phyloP scores from a whole-genome alignment of 2,329 filamentous ascomycete species.

The Venturia effusa region DNA sequence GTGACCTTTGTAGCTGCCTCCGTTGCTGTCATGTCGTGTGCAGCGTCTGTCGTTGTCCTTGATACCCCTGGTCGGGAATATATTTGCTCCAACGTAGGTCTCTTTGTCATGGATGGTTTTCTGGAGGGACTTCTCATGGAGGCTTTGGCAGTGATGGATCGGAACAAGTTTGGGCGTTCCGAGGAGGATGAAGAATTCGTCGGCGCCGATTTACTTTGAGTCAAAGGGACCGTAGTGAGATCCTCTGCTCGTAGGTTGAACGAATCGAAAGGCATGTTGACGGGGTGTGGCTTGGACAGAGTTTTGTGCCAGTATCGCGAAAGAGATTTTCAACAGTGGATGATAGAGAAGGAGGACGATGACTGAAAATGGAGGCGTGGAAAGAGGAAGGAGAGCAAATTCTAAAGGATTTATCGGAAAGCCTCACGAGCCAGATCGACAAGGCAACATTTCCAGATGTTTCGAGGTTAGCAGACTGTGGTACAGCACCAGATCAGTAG shows the following conservation, averaged over 20 bases:
- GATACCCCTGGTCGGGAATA: neutral
- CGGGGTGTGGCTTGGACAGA: neutral
- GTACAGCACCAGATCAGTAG: neutral
- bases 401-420: neutral
- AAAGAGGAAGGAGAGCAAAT: neutral
- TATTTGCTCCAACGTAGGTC: neutral
- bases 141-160: neutral
- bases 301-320: neutral
- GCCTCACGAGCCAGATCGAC: neutral
- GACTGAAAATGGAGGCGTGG: no score
- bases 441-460: neutral
- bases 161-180: neutral
- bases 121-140: neutral
- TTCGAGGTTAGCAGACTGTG: neutral
- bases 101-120: neutral
- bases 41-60: neutral
- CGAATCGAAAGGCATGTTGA: neutral
- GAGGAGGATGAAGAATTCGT: neutral
- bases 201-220: neutral
- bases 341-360: neutral
- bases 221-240: neutral
- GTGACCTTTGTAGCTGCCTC: neutral
- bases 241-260: neutral
- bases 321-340: neutral
- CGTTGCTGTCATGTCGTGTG: neutral